phyloP scores from a whole-genome alignment of 805 yeast species.

The Wickerhamiella kurtzmanii region DNA sequence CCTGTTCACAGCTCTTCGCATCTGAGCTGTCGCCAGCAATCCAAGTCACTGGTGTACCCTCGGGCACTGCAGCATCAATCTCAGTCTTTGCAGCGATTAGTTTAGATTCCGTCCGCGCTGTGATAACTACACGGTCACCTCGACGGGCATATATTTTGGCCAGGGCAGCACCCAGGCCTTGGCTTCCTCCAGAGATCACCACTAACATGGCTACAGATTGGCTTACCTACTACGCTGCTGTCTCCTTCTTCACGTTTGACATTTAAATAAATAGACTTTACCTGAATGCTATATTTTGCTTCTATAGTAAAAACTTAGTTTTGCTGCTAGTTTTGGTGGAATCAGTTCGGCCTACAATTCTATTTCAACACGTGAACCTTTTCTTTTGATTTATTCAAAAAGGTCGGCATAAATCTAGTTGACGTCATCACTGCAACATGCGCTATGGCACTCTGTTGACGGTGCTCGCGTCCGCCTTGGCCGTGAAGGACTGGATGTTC shows the following conservation, averaged over 20 bases:
- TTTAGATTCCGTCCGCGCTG: constrained; percentile 61
- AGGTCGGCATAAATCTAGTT: background rate
- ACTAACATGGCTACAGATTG: constrained; percentile 33
- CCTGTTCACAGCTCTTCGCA: constrained; percentile 36
- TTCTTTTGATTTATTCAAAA: background rate
- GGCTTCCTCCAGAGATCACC: constrained; percentile 86
- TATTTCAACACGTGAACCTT: background rate
- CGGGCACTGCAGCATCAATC: constrained; percentile 26
- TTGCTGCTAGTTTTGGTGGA: background rate
- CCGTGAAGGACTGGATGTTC: constrained; percentile 33
- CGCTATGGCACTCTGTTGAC: constrained; percentile 1
- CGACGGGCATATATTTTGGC: constrained; percentile 42
- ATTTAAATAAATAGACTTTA: background rate
- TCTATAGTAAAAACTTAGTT: background rate
- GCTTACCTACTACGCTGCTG: background rate
- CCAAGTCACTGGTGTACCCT: constrained; percentile 26
- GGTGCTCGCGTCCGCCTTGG: constrained; percentile 8
- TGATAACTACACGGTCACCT: constrained; percentile 56
- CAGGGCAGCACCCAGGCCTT: constrained; percentile 77
- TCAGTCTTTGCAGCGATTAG: constrained; percentile 37
- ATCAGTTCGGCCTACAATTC: too few species aligned
- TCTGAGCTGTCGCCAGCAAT: constrained; percentile 52
- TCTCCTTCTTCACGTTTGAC: background rate
- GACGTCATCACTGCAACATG: constrained; percentile 1
- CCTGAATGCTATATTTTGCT: background rate